Evolutionary conservation across 1,139 yeast species (phyloP), one percentile per base, ranked within the genome.

Genomic region (Eremothecium gossypii): DNA sequence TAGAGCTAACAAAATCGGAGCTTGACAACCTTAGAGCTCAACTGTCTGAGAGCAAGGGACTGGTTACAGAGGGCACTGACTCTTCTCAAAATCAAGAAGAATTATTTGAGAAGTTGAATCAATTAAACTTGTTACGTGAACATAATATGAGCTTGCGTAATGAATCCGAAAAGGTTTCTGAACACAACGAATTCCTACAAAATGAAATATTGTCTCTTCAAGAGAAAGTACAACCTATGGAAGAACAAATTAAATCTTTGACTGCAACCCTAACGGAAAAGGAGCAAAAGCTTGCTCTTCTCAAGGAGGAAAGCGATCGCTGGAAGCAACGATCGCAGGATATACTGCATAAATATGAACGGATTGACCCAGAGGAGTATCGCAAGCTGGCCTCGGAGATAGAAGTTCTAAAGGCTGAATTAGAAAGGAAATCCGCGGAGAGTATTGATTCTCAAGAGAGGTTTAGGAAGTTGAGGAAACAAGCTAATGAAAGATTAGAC

Each of bases 71-170:
- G 41, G 55, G 73, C 27, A 65, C 69, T 6, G 65, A 65, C 8
- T 58, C 69, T 13, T 57, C 70, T 2, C 60, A 67, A 23, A 79
- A 77, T 33, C 77, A 79, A 41, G 64, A 70, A n/a, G 70, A 71
- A 39, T 62, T 83, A 44, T 55, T 74, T 47, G 74, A 74, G 36
- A 83, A 82, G 55, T 65, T 84, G 41, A 76, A 78, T 44, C 89
- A 83, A 48, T 62, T 86, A 56, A 81, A 77, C 49, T 69, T 83
- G 32, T 66, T 84, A 46, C 74, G 85, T 45, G 95, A 86, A 55
- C 81, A 87, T 53, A 84, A 85, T 54, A 66, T 71, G 11, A 72
- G 82, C 7, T 69, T 86, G 47, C 73, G 94, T 46, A 67, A 69
- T 38, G 43, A 45, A 7, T 43, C 49, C 10, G 44, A 38, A 20